phyloP scores from a whole-genome alignment of 1,139 yeast genomes.

The Geotrichum restrictum region DNA sequence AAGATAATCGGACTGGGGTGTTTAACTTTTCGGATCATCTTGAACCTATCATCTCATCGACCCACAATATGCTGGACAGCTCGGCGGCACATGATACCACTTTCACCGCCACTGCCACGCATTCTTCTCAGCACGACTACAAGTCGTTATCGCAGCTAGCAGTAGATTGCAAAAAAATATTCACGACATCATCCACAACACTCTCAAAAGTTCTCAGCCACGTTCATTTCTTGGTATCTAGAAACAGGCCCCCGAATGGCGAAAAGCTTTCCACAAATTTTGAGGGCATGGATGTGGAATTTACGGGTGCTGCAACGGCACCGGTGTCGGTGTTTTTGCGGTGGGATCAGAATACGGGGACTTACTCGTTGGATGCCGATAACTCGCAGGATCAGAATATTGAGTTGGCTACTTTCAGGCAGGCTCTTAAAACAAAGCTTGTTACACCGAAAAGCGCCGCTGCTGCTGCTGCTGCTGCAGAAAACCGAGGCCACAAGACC shows the following conservation, averaged over 20 bases:
- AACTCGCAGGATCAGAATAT: slow-evolving; percentile 65
- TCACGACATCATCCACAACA: slow-evolving; percentile 80
- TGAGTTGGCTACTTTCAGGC: slow-evolving; percentile 73
- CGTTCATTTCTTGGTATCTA: slow-evolving; percentile 64
- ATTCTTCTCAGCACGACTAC: slow-evolving; percentile 69
- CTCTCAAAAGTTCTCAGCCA: slow-evolving; percentile 75
- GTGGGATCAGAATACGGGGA: slow-evolving; percentile 37
- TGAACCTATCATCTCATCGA: no score
- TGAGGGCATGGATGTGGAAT: slow-evolving; percentile 32
- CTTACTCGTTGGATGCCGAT: slow-evolving; percentile 69
- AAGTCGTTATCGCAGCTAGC: slow-evolving; percentile 50
- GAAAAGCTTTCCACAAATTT: slow-evolving; percentile 46
- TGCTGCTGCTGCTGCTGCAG: slow-evolving; percentile 33
- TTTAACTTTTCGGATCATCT: slow-evolving; percentile 66
- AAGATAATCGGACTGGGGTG: slow-evolving; percentile 70
- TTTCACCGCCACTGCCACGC: no score
- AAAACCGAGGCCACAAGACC: slow-evolving; percentile 30
- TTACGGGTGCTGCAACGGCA: slow-evolving; percentile 40
- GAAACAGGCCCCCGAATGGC: slow-evolving; percentile 51
- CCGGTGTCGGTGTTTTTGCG: slow-evolving; percentile 47
- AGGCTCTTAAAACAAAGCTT: slow-evolving; percentile 67
- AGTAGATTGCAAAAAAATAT: slow-evolving; percentile 42
- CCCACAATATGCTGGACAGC: no score
- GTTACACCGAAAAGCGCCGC: slow-evolving; percentile 52
- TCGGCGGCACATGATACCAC: no score